Evolutionary conservation across 495 filamentous ascomycete genomes (phyloP).

Genomic region (Chaetomium fimeti): DNA sequence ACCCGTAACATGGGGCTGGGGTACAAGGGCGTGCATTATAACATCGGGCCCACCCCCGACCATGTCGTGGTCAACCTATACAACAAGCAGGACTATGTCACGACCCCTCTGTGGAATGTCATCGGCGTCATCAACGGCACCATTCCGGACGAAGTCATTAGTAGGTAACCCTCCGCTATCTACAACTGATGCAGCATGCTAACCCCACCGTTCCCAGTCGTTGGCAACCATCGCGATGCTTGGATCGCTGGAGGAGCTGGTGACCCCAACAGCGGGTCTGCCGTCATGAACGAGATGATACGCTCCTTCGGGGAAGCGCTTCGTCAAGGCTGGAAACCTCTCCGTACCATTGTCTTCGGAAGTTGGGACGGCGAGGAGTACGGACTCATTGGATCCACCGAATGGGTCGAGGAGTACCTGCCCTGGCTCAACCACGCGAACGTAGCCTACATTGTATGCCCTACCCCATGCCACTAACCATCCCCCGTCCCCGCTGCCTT

Average conservation of each 20-base stretch:
- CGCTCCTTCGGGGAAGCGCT: slow-evolving; percentile 76
- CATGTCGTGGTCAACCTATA: slow-evolving; percentile 73
- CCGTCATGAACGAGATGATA: slow-evolving; percentile 82
- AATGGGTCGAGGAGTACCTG: slow-evolving; percentile 92
- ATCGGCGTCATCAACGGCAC: slow-evolving; percentile 94
- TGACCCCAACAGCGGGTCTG: slow-evolving; percentile 88
- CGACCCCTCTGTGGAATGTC: slow-evolving; percentile 89
- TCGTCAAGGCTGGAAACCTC: slow-evolving; percentile 81
- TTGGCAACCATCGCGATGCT: slow-evolving; percentile 96
- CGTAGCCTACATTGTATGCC: slow-evolving; percentile 68
- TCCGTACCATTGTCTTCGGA: slow-evolving; percentile 88
- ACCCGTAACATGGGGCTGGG: slow-evolving; percentile 72
- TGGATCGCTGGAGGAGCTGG: slow-evolving; percentile 88
- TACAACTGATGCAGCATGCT: not conserved
- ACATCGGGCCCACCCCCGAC: slow-evolving; percentile 83
- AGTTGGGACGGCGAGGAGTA: slow-evolving; percentile 97
- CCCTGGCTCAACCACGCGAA: slow-evolving; percentile 77
- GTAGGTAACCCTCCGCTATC: slow-evolving; percentile 19
- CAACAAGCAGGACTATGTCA: slow-evolving; percentile 87
- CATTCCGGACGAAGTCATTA: slow-evolving; percentile 68
- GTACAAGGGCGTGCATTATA: slow-evolving; percentile 85
- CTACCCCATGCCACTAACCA: no score
- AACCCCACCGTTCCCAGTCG: slow-evolving; percentile 40
- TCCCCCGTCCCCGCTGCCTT: not conserved
- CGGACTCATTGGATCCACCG: slow-evolving; percentile 87